A percentile compares a stretch with the other conserved stretches of the same genome.
Evolutionary conservation across 2,329 filamentous ascomycete genomes (phyloP).

Genomic region (Thelonectria rubi): DNA sequence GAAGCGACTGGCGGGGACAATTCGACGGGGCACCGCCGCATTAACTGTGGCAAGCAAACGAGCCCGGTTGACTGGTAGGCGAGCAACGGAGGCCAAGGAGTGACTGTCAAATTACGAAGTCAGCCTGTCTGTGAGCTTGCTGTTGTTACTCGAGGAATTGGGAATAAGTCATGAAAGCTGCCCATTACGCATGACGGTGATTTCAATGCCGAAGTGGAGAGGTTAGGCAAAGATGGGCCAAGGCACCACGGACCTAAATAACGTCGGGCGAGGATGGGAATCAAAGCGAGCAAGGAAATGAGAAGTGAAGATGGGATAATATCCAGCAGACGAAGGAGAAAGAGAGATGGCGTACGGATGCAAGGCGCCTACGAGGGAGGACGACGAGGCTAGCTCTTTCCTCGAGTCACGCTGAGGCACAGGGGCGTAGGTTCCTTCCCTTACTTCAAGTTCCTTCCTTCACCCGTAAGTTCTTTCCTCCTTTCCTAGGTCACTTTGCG

Average conservation of each 20-base stretch:
- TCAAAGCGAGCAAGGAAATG: not conserved
- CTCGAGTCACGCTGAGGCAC: conserved; percentile 10
- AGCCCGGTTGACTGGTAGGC: conserved; percentile 15
- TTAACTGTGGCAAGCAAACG: conserved; percentile 32
- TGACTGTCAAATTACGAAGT: conserved; percentile 19
- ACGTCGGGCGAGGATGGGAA: conserved; percentile 13
- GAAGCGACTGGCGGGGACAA: conserved; percentile 32
- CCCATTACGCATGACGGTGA: conserved; percentile 12
- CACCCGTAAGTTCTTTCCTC: not conserved
- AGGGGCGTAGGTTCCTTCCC: conserved; percentile 4
- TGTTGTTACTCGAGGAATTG: conserved; percentile 11
- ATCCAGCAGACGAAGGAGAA: not conserved
- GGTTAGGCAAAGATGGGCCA: conserved; percentile 25
- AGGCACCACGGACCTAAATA: conserved; percentile 19
- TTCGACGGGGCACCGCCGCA: conserved; percentile 33
- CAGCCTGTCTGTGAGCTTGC: conserved; percentile 14
- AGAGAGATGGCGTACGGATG: not conserved
- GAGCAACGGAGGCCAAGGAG: conserved; percentile 14
- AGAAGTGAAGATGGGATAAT: conserved; percentile 1
- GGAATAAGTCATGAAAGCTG: conserved; percentile 14
- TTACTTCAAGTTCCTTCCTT: conserved; percentile 1
- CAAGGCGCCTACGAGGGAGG: too few species aligned
- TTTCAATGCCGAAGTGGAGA: conserved; percentile 20
- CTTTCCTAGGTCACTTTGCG: not conserved
- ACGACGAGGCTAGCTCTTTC: conserved; percentile 8